phyloP scores from a whole-genome alignment of 371 early-diverging fungal genomes.

The Mortierella sp. region DNA sequence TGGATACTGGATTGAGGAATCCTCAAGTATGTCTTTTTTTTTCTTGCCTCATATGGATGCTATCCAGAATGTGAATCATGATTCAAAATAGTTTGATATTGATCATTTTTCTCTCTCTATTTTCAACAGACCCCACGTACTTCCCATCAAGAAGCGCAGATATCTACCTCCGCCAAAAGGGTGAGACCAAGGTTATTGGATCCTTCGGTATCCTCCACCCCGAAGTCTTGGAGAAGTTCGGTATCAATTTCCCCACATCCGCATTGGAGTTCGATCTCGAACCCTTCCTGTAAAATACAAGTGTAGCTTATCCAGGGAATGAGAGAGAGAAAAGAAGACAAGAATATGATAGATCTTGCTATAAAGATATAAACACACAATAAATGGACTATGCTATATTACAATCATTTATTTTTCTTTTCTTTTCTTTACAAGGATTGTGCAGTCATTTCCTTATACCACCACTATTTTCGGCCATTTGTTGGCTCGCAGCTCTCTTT shows the following conservation, averaged over 20 bases:
- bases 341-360: neutral
- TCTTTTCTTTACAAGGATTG: too few species aligned
- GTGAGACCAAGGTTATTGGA: conserved; percentile 77
- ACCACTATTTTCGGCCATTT: neutral
- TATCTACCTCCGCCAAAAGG: conserved; percentile 75
- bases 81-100: neutral
- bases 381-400: neutral
- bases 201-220: conserved; percentile 96
- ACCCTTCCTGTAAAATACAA: conserved; percentile 85
- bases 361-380: conserved; percentile 5
- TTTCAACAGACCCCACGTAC: conserved; percentile 78
- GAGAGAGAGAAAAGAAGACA: neutral
- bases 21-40: conserved; percentile 65
- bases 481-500: neutral
- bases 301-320: neutral
- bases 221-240: conserved; percentile 88
- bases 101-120: neutral
- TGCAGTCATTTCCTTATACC: neutral
- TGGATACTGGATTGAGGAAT: conserved; percentile 90
- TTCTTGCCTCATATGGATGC: neutral
- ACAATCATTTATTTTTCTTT: neutral
- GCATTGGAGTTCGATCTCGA: conserved; percentile 96
- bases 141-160: conserved; percentile 95
- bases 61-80: too few species aligned
- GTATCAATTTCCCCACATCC: conserved; percentile 88